Conservation (phyloP, 2,329 filamentous ascomycete genomes). For the Hymenoscyphus repandus region DNA sequence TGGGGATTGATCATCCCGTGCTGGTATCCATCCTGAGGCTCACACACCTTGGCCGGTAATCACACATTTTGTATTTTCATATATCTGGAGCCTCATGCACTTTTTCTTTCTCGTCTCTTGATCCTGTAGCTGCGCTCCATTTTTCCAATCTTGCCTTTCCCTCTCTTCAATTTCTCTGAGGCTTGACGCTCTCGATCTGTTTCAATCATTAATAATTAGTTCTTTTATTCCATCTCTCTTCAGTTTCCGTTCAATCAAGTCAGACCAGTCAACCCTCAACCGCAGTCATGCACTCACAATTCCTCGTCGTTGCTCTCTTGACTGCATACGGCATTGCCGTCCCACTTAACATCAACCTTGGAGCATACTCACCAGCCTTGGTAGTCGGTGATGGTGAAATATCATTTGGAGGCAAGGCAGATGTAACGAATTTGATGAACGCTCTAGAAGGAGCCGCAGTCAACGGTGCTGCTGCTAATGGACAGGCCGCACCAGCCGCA, state of each 20-base stretch:
- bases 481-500: conserved; percentile 28
- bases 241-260: conserved; percentile 9
- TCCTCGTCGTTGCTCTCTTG: conserved; percentile 31
- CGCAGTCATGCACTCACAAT: conserved; percentile 23
- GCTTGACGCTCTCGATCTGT: conserved; percentile 24
- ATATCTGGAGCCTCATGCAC: conserved; percentile 21
- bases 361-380: conserved; percentile 18
- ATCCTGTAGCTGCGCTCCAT: conserved; percentile 25
- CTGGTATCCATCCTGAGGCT: conserved; percentile 4
- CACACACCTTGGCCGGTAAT: conserved; percentile 7
- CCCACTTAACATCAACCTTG: conserved; percentile 21
- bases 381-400: conserved; percentile 42
- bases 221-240: conserved; percentile 11
- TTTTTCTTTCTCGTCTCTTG: conserved; percentile 6
- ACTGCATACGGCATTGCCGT: conserved; percentile 28
- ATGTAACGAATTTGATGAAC: conserved; percentile 41
- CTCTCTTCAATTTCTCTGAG: conserved; percentile 16
- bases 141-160: conserved; percentile 12
- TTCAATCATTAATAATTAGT: conserved; percentile 15
- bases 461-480: conserved; percentile 34
- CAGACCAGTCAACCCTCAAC: conserved; percentile 5
- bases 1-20: conserved; percentile 17
- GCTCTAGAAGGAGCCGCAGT: conserved; percentile 43
- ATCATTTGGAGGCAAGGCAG: conserved; percentile 41
- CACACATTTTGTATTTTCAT: conserved; percentile 15